Evolutionary conservation across 164 flowering plant genomes (phyloP), one percentile per base, ranked within the genome.

Genomic region (Houttuynia cordata): DNA sequence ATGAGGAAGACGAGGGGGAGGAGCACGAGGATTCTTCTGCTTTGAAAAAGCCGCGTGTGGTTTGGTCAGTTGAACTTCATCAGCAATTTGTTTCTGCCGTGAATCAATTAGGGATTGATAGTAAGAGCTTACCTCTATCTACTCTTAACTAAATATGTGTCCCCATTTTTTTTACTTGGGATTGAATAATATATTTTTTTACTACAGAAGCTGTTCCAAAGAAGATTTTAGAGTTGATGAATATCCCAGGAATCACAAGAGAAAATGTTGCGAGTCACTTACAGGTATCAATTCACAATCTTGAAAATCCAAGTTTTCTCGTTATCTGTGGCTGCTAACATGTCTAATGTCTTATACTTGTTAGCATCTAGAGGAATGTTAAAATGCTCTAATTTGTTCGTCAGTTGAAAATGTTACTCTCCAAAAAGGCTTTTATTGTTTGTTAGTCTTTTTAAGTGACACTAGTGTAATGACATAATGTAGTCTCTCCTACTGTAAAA

Each of bases 191-290:
- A 49, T 57, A 10, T 54, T 22, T 53, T 34, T 63, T 22, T 51
- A 18, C 1, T 70, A 56, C 90, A 93, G 98, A 93, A 79, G 98
- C 96, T 69, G 97, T 90, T 72, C 98, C 98, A 0, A 93, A 93
- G 84, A 89, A 86, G 71, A 90, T 93, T 67, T 73, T 93, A 67
- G 97, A 93, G 77, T 64, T 87, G 74, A 93, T 89, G 98, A 93
- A 87, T 75, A 90, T 93, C 57, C 90, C 90, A 21, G 97, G 97
- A 20, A 84, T 93, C 18, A 89, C 94, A 23, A 79, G 98, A 66
- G 98, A 93, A 76, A 93, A 93, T 76, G 98, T 93, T 64, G 98
- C 98, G 1, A 89, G 97, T 74, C 98, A 92, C 68, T 87, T 92
- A 64, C 98, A 92, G 93, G 98, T 92, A 76, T n/a, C 23, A 22